Conservation (phyloP, 768 basidiomycete genomes). For the Calocera cornea region DNA sequence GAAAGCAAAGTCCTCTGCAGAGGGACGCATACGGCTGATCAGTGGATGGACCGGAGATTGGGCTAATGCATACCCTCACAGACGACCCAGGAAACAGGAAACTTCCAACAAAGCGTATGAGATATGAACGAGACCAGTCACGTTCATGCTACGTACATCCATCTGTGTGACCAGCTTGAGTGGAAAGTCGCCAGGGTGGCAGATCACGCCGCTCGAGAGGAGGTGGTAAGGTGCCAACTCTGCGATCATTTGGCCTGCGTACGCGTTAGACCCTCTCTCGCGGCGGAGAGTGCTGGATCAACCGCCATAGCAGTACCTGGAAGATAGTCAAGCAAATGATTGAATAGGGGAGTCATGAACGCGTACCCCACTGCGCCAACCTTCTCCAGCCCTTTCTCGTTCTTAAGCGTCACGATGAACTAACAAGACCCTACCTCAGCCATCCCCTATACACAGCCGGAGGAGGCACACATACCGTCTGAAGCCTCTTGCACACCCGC, state of each 20-base stretch:
- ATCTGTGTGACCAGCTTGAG: neutral
- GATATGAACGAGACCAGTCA: no score
- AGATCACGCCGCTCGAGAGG: neutral
- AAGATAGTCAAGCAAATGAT: neutral
- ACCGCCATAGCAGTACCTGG: neutral
- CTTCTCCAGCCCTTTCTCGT: constrained; percentile 29
- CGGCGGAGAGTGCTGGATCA: neutral
- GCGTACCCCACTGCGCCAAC: constrained; percentile 34
- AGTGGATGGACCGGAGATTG: neutral
- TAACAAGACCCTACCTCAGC: constrained; percentile 8
- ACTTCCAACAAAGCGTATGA: neutral
- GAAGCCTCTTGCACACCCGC: constrained; percentile 21
- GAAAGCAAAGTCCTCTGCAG: constrained; percentile 1
- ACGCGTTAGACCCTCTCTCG: neutral
- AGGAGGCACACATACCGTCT: constrained; percentile 15
- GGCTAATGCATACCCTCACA: neutral
- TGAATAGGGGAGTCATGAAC: neutral
- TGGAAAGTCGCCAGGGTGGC: neutral
- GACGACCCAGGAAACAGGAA: neutral
- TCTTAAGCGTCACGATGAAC: constrained; percentile 29
- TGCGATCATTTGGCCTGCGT: neutral
- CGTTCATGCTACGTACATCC: constrained; percentile 1
- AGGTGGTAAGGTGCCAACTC: neutral
- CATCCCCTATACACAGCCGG: neutral
- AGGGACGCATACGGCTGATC: neutral